Evolutionary conservation across 345 rosid species (phyloP), one percentile per base, ranked within the genome.

Genomic region (Eutrema japonicum): DNA sequence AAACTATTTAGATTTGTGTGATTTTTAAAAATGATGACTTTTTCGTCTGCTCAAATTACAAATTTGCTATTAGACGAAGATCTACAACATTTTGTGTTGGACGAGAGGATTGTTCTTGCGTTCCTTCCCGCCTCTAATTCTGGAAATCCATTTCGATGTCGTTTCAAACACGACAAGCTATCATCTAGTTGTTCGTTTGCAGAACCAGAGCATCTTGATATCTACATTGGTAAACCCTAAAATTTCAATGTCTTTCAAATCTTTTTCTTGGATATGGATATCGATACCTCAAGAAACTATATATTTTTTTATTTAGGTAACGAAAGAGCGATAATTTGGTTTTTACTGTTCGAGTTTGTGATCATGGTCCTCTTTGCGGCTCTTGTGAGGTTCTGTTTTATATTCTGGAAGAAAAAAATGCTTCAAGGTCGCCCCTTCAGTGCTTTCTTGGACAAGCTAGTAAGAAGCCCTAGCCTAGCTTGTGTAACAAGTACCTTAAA

Each of bases 351-450:
- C 4, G 93, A 91, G 80, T 83, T 93, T 57, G 77, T 80, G 2
- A 35, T 86, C 56, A 70, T 94, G 77, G 48, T 94, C 46, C 68
- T 79, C 63, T 80, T 91, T 40, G 88, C 85, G 12, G 84, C 68
- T 51, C 82, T 86, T 5, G 89, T 91, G 62, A 77, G 89, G 66
- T 89, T 91, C 77, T 91, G 97, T 77, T 87, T 87, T 64, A 60
- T 83, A 67, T 94, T 94, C 68, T 91, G 98, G 98, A 85, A 78
- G 83, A 91, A 94, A 73, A 86, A 82, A 80, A 89, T 91, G 87
- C 85, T 91, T 16, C 87, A 81, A 67, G 83, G 78, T 48, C 85
- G 81, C 64, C 83, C 69, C 47, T 78, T 94, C 36, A 87, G 87
- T 77, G 77, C 50, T 54, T 94, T 94, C 71, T 79, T 94, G 7